Base-by-base conservation (phyloP, 441 rosid genomes). In the Jatropha multifida region DNA sequence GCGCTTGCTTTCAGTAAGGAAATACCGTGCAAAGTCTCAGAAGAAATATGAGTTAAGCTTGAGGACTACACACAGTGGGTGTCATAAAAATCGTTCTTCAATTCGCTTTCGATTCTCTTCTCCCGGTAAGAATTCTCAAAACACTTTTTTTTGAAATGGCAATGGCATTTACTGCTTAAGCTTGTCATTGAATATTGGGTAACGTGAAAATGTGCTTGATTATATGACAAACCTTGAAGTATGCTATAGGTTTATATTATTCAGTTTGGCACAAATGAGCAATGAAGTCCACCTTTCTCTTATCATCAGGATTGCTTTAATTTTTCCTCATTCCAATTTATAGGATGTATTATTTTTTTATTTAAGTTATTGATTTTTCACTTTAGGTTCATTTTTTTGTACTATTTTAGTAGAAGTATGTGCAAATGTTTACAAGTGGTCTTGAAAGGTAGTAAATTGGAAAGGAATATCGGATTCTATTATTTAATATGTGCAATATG, bases 41-140 rank as follows among this genome's bases (percentile, higher is more conserved):
- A 92, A 85, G 76, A 94, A 90, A 86, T 73, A 67, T 67, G 99
- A 93, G 49, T 77, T 81, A 9, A 85, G 85, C 81, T 78, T 86
- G 77, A 85, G 93, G 40, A 76, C 87, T 72, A 79, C 79, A 20
- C 78, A 83, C 75, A 78, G 82, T 73, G 90, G 88, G 75, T 71
- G 78, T 78, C 86, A 88, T 73, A 97, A 86, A 83, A 83, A 86
- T 75, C 81, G 95, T 32, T 86, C 92, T 59, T 88, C 94, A 51
- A 83, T 86, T 71, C 94, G 94, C 72, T 79, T 90, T 69, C 88
- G 96, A 68, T 73, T 90, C 65, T 80, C 85, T 74, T 92, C 90
- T 76, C 84, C 92, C 80, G 94, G 99, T 94, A 86, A 80, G 86
- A 65, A 63, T 61, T 73, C 66, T 37, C 10, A 12, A 1, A 7